A percentile compares a stretch with the other conserved stretches of the same genome.
These are phyloP conservation scores for Neurospora sp. DNA, from an alignment of 495 filamentous ascomycete species.

Conservation along the genomic window DNA sequence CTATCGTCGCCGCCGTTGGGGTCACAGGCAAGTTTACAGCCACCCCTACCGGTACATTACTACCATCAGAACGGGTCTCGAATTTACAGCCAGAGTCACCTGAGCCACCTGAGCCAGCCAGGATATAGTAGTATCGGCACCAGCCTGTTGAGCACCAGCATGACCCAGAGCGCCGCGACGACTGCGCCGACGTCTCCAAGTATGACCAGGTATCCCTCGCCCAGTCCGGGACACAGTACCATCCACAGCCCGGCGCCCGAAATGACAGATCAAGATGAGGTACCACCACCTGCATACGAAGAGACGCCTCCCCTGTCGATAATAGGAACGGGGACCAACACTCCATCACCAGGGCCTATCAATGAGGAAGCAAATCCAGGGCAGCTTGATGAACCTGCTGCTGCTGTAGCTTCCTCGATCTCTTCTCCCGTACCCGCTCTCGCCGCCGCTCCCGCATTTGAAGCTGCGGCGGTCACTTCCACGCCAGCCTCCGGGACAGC, in stretches of 20 bases:
- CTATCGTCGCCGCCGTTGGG: not conserved
- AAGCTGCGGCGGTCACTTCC: not conserved
- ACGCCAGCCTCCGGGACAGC: not conserved
- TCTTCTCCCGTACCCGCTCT: not conserved
- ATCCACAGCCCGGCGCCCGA: not conserved
- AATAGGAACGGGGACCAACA: not conserved
- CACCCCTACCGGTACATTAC: not conserved
- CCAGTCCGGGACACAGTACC: not conserved
- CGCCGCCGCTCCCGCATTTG: not conserved
- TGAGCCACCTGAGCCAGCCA: not conserved
- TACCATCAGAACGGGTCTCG: not conserved
- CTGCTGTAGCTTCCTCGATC: not conserved
- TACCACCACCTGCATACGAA: not conserved
- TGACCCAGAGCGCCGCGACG: not conserved
- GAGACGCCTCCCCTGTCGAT: not conserved
- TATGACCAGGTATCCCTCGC: not conserved
- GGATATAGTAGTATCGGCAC: not conserved
- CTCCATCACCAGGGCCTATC: not conserved
- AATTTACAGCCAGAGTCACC: not conserved
- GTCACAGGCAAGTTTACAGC: not conserved
- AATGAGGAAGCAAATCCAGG: not conserved
- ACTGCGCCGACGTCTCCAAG: not conserved
- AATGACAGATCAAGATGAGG: not conserved
- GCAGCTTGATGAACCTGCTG: not conserved
- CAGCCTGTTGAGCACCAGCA: not conserved